Conservation (phyloP, 192 early-diverging fungal species). For the Coemansia aciculifera region DNA sequence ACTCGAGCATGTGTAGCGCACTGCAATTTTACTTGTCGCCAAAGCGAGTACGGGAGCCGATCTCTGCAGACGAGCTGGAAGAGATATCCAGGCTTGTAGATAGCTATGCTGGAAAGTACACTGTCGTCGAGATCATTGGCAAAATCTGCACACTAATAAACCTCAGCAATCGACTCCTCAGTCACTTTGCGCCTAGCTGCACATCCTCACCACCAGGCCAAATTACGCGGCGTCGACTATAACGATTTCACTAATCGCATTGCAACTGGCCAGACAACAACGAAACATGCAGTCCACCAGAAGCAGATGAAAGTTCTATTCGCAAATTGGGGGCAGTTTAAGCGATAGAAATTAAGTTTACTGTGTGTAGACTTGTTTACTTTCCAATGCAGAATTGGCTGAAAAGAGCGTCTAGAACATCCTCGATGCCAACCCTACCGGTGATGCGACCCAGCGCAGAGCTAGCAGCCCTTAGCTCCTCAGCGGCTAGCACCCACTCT, state of each 20-base stretch:
- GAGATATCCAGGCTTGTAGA: neutral
- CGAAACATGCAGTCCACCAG: too few species aligned
- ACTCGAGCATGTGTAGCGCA: neutral
- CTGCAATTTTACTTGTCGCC: neutral
- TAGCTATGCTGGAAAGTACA: neutral
- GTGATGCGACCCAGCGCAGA: constrained; percentile 71
- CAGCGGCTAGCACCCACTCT: constrained; percentile 65
- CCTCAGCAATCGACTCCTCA: neutral
- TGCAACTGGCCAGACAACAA: too few species aligned
- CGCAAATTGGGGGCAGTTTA: too few species aligned
- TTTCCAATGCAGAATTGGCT: constrained; percentile 81
- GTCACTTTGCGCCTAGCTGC: neutral
- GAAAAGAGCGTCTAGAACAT: constrained; percentile 74
- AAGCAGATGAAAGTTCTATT: too few species aligned
- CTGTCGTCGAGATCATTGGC: neutral
- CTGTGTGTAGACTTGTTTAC: constrained; percentile 11
- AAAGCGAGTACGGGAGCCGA: neutral
- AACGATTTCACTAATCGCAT: neutral
- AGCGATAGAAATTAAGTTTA: too few species aligned
- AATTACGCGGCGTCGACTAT: neutral
- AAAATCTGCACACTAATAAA: neutral
- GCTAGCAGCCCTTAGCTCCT: constrained; percentile 66
- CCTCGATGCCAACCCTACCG: constrained; percentile 69
- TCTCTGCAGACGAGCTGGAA: neutral
- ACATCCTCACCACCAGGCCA: neutral